A percentile compares a stretch with the other conserved stretches of the same genome.
These are phyloP conservation scores for Botrytis fragariae DNA, from an alignment of 2,329 filamentous ascomycete species.

Conservation along the genomic window DNA sequence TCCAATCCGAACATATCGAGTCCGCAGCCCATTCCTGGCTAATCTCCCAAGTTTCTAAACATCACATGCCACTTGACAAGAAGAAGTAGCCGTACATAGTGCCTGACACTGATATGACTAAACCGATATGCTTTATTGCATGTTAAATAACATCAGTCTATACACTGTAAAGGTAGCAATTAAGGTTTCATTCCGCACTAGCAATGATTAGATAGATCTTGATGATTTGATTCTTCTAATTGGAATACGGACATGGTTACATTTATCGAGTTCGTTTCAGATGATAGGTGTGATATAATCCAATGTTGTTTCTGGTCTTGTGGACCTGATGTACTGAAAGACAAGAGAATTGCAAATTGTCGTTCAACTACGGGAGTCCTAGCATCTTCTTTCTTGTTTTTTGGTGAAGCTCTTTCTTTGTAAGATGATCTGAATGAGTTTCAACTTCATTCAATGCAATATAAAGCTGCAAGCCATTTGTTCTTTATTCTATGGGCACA, in stretches of 20 bases:
- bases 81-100: background rate
- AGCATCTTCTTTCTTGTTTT: background rate
- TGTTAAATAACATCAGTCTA: no score
- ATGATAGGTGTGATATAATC: no score
- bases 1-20: background rate
- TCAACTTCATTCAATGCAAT: background rate
- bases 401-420: background rate
- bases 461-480: background rate
- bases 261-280: no score
- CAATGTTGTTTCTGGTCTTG: no score
- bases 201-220: no score
- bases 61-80: background rate
- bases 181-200: no score
- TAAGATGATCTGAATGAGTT: background rate
- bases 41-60: background rate
- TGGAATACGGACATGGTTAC: no score
- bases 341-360: background rate
- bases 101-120: no score
- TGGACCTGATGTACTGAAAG: background rate
- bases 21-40: background rate
- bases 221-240: no score
- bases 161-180: no score
- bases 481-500: background rate
- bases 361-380: background rate
- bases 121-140: no score